Evolutionary conservation across 805 yeast genomes (phyloP), one percentile per base, ranked within the genome.

Genomic region (Starmera pachycereana): DNA sequence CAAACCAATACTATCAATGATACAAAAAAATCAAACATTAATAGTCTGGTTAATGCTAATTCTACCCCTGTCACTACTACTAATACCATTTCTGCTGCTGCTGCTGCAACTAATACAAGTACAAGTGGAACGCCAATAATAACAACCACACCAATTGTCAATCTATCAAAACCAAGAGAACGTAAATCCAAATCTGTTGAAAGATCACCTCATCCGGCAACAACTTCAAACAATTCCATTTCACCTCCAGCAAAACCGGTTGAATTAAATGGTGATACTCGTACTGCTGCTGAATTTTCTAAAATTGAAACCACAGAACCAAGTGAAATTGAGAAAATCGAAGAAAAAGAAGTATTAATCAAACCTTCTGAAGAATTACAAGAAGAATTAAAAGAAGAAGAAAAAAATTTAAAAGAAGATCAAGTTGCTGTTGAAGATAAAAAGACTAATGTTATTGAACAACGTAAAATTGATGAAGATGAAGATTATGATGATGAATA

Each of bases 391-490:
- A 54, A 62, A 45, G 69, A 64, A 45, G 64, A 59, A 29, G 54
- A 59, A 13, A 50, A 49, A 40, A 37, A 50, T 34, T 54, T 64
- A 25, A 58, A 54, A 44, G 65, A 62, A 40, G 62, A 46, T 50
- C 72, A 69, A 45, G 68, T 59, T 32, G 68, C 49, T 37, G n/a
- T n/a, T 6, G 19, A 12, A 2, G 29, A 27, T 6, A 19, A 34
- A 12, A 16, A 49, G 19, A 43, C 42, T 6, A 42, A 40, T 12
- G 19, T 33, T 13, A 18, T 33, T 36, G 40, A 41, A 29, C 43
- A 43, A n/a, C 52, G 66, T 54, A 58, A 57, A 35, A 46, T 65
- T 30, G 61, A 62, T 43, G 69, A 66, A 46, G 68, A 65, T 40
- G 64, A 64, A 28, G 58, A 56, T 42, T 49, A 60, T 37, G 63